phyloP scores from a whole-genome alignment of 2,329 filamentous ascomycete genomes.

The Tricladium varicosporioides region DNA sequence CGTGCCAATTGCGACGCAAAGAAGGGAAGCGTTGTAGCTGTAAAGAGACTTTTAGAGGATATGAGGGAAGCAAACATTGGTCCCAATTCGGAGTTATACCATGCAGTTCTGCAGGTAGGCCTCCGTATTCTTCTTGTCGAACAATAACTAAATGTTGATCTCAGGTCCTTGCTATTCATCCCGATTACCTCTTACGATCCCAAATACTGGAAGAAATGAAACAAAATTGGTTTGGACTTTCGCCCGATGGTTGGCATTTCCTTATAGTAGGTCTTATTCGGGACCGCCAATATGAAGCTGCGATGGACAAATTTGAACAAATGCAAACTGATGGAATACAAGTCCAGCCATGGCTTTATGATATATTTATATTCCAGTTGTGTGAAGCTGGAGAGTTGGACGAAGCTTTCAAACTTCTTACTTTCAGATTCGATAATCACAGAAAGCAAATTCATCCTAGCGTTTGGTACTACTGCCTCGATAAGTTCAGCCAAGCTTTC shows the following conservation, averaged over 20 bases:
- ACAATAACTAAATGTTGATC: neutral
- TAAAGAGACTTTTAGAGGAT: constrained; percentile 66
- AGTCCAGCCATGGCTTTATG: constrained; percentile 72
- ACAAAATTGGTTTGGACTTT: constrained; percentile 66
- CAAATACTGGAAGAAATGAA: constrained; percentile 73
- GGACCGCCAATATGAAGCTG: constrained; percentile 80
- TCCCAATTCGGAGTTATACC: constrained; percentile 65
- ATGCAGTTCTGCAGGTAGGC: constrained; percentile 65
- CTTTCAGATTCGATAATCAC: constrained; percentile 48
- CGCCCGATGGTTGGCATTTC: constrained; percentile 60
- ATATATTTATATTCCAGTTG: constrained; percentile 73
- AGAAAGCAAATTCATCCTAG: constrained; percentile 46
- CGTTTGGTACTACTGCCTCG: constrained; percentile 72
- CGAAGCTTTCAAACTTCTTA: constrained; percentile 69
- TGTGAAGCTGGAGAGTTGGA: constrained; percentile 72
- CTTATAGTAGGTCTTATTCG: constrained; percentile 73
- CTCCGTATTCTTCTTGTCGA: neutral
- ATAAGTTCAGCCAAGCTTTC: constrained; percentile 63
- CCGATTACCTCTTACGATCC: constrained; percentile 75
- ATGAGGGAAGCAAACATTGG: constrained; percentile 63
- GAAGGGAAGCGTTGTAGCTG: constrained; percentile 64
- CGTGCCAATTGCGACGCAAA: constrained; percentile 63
- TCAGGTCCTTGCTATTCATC: constrained; percentile 74
- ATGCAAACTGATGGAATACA: constrained; percentile 56
- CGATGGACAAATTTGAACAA: constrained; percentile 65